Evolutionary conservation across 2,329 filamentous ascomycete genomes (phyloP), one percentile per base, ranked within the genome.

Genomic region (Aspergillus transmontanensis): DNA sequence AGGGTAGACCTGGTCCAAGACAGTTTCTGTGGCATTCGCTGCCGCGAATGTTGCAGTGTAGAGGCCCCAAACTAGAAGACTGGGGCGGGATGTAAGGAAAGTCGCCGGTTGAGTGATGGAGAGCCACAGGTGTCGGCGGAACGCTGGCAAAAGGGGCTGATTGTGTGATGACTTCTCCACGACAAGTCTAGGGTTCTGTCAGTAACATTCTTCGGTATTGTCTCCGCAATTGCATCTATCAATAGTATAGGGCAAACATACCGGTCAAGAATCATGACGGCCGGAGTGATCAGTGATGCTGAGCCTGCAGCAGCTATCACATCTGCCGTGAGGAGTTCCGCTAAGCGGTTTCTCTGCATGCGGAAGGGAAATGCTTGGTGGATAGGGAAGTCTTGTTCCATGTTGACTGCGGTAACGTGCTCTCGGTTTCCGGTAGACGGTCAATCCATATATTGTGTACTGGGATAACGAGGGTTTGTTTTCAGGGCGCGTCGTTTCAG

Each of bases 11-110:
- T 69, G n/a, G 89, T 90, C 19, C 89, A 89, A 61, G 86, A 86
- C 77, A 0, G 93, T 96, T 80, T 97, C 93, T 75, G 95, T 86
- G 6, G 85, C 80, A 82, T 96, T 96, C 69, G 93, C 93, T 1
- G 90, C 92, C n/a, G 93, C 81, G 80, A 96, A 96, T 58, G 93
- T 97, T 69, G 91, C 89, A 64, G 89, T 90, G 83, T 96, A 97
- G 58, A 94, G 83, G 61, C 78, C 75, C 69, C 78, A 78, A 63
- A 80, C 77, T 4, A 80, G 73, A 45, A 78, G 73, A 64, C 75
- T 77, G 4, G 78, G 78, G 53, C 80, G 80, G 58, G 76, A 79
- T 53, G 72, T 72, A 60, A 80, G 71, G 68, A 78, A 79, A 6
- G 62, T 69, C 46, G 78, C 74, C 34, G 78, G 78, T 41, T 76